Evolutionary conservation across 2,329 filamentous ascomycete species (phyloP), one percentile per base, ranked within the genome.

Genomic region (Fusarium equiseti): DNA sequence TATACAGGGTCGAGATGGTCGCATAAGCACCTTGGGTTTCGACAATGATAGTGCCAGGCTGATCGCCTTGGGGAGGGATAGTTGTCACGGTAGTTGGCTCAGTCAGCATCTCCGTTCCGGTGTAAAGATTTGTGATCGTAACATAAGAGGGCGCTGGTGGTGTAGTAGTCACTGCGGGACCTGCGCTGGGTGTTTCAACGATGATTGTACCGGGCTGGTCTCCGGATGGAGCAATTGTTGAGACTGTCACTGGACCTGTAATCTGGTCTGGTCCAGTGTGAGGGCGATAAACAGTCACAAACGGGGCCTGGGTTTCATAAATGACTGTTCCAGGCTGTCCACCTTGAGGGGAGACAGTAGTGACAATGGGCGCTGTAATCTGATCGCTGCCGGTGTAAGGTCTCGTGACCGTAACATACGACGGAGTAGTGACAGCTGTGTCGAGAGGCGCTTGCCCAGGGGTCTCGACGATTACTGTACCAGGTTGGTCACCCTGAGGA

Each of bases 261-360:
- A 70, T 63, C 10, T 56, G 35, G 11, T 51, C 67, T 6, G 57
- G 27, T 13, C 68, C 68, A 11, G 43, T 63, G 9, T 70, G 48
- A 5, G 48, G 52, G 35, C 20, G 53, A 35, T 53, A 63, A 10
- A 63, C 42, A 18, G 58, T 63, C 10, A 29, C 60, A 20, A 63
- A 63, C 13, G 60, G 63, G 38, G 27, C 53, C 35, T 24, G 66
- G 20, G 66, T 69, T 31, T 69, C 66, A n/a, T 60, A 42, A 15
- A 69, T 66, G 6, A 70, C 51, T 8, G 66, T 70, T 4, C 67
- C 67, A 6, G 67, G 67, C 15, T 70, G 48, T 13, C 55, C 48
- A 3, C 51, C 61, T 20, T 66, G 24, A 4, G 67, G 66, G 22
- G 51, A 12, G 4, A 70, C 42, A 9, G 66, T 70, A 16, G 54